These are phyloP conservation scores for Aspergillus thermomutatus DNA, from an alignment of 2,329 filamentous ascomycete species.

Conservation along the genomic window DNA sequence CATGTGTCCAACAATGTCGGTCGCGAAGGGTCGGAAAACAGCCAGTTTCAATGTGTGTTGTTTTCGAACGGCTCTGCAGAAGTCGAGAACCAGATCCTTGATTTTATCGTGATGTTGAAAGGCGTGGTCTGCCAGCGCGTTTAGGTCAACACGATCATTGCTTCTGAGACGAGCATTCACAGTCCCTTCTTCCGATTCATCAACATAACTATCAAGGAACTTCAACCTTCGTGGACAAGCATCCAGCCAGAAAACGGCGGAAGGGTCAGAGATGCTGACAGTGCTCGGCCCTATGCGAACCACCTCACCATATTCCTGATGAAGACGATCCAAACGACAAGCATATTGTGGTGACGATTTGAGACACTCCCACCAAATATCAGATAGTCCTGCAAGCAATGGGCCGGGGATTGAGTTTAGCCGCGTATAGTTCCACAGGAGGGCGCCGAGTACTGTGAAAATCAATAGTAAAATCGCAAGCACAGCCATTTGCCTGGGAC, in stretches of 20 bases:
- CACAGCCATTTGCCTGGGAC: conserved; percentile 7
- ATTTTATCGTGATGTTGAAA: background rate
- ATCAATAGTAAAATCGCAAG: conserved; percentile 8
- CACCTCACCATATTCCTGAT: conserved; percentile 13
- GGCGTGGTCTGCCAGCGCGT: background rate
- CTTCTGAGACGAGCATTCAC: background rate
- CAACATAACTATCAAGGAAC: background rate
- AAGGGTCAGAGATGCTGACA: conserved; percentile 15
- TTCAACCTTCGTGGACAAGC: background rate
- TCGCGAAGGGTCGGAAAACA: background rate
- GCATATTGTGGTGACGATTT: conserved; percentile 3
- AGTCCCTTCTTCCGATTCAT: too few species aligned
- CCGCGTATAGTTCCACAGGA: conserved; percentile 13
- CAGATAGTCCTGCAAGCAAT: conserved; percentile 6
- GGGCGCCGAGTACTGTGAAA: background rate
- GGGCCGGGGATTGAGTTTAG: conserved; percentile 15
- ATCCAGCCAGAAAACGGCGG: conserved; percentile 1
- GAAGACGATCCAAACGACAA: conserved; percentile 7
- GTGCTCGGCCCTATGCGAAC: conserved; percentile 15
- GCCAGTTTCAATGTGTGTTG: background rate
- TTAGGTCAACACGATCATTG: background rate
- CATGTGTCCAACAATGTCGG: background rate
- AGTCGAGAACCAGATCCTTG: background rate
- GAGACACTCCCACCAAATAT: conserved; percentile 10
- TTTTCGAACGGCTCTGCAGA: background rate